These are phyloP conservation scores for Ceriops tagal DNA, from an alignment of 345 rosid genomes.

Conservation along the genomic window DNA sequence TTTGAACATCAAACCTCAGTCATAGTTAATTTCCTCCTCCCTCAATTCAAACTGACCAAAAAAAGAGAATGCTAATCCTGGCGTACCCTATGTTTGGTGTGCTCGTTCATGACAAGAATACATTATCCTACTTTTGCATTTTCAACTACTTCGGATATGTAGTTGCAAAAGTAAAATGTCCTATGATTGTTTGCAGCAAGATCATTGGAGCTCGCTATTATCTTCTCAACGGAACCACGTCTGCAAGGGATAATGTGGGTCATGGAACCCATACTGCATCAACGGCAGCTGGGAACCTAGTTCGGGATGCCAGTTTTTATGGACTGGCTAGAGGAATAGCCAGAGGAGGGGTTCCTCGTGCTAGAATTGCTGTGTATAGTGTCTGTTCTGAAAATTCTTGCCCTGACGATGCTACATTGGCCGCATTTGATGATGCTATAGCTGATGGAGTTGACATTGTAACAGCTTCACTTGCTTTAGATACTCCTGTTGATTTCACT, in stretches of 20 bases:
- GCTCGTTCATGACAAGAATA: not conserved
- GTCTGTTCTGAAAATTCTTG: constrained; percentile 1
- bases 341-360: constrained; percentile 21
- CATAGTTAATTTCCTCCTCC: no score
- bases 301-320: constrained; percentile 5
- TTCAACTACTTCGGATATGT: no score
- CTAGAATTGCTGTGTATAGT: constrained; percentile 16
- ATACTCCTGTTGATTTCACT: not conserved
- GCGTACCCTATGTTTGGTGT: not conserved
- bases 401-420: not conserved
- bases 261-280: constrained; percentile 25
- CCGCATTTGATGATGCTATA: constrained; percentile 58
- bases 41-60: no score
- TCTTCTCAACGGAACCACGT: not conserved
- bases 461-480: constrained; percentile 22
- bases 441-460: constrained; percentile 58
- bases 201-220: constrained; percentile 20
- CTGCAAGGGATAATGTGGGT: constrained; percentile 15
- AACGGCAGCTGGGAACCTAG: constrained; percentile 17
- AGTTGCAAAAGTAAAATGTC: not conserved
- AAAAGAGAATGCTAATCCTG: no score
- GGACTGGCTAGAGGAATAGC: constrained; percentile 15
- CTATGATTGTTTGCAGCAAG: constrained; percentile 6
- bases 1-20: no score
- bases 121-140: not conserved